These are phyloP conservation scores for Termitomyces eurrhizus DNA, from an alignment of 768 basidiomycete species.

Conservation along the genomic window DNA sequence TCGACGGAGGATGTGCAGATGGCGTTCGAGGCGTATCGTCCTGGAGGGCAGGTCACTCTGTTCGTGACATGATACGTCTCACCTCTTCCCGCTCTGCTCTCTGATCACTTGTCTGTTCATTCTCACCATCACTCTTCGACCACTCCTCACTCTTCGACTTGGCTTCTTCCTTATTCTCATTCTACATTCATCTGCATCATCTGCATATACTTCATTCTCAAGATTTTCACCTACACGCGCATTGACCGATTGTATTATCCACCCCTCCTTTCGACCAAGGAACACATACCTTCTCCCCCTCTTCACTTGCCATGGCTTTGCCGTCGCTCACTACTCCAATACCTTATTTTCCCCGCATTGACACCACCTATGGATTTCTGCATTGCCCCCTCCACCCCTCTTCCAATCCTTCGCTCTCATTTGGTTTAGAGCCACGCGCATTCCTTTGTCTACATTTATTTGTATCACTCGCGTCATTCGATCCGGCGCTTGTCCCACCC, in stretches of 20 bases:
- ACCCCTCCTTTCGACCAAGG: background rate
- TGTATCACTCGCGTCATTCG: slow-evolving; percentile 4
- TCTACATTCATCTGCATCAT: slow-evolving; percentile 8
- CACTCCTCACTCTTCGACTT: background rate
- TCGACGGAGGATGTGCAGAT: slow-evolving; percentile 93
- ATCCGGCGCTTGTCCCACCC: slow-evolving; percentile 6
- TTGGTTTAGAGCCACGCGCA: background rate
- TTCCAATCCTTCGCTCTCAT: background rate
- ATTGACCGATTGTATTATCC: slow-evolving; percentile 11
- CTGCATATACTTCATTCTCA: slow-evolving; percentile 9
- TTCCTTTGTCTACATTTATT: slow-evolving; percentile 12
- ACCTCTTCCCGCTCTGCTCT: background rate
- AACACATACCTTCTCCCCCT: background rate
- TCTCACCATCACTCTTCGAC: slow-evolving; percentile 2
- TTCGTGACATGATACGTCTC: slow-evolving; percentile 60
- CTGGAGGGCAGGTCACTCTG: slow-evolving; percentile 77
- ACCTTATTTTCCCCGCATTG: slow-evolving; percentile 10
- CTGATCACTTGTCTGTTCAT: background rate
- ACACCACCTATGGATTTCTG: slow-evolving; percentile 6
- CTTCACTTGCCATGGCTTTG: slow-evolving; percentile 3
- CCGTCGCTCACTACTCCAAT: background rate
- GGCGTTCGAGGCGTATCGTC: slow-evolving; percentile 82
- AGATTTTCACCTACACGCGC: slow-evolving; percentile 5
- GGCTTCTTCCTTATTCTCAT: background rate
- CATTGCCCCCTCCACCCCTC: slow-evolving; percentile 4